Conservation (phyloP, 352 stramenopile genomes). For the Phytophthora litchii region DNA sequence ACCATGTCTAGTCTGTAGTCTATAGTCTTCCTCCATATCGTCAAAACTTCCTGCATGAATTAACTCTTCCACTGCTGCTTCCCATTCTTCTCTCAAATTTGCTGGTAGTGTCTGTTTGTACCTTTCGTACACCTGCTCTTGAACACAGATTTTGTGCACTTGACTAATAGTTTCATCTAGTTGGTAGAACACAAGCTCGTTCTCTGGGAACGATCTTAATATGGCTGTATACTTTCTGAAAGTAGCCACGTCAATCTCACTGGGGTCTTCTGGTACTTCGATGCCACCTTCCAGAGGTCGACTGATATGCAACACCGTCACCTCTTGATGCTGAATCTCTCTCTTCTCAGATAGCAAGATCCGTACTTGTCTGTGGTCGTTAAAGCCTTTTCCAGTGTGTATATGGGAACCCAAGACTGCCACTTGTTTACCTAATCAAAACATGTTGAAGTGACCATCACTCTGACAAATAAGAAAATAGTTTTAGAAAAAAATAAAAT, state of each 20-base stretch:
- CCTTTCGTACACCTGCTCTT: constrained; percentile 49
- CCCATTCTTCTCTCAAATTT: constrained; percentile 62
- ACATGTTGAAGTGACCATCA: constrained; percentile 31
- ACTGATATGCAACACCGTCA: constrained; percentile 76
- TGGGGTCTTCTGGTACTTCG: constrained; percentile 67
- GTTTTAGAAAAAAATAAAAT: constrained; percentile 4
- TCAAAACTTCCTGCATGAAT: constrained; percentile 55
- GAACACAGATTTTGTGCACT: constrained; percentile 61
- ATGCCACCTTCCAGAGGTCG: constrained; percentile 71
- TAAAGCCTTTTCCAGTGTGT: constrained; percentile 55
- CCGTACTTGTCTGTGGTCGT: constrained; percentile 58
- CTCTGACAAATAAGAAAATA: constrained; percentile 17
- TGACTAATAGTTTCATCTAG: constrained; percentile 69
- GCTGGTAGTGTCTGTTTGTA: constrained; percentile 51
- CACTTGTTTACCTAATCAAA: constrained; percentile 53
- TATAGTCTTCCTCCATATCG: constrained; percentile 36
- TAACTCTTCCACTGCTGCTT: constrained; percentile 60
- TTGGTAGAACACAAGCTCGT: constrained; percentile 74
- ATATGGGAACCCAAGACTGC: constrained; percentile 64
- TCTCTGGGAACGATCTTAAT: constrained; percentile 72
- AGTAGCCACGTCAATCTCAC: constrained; percentile 75
- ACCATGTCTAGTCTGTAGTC: constrained; percentile 19
- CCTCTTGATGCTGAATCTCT: constrained; percentile 52
- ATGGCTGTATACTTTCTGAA: constrained; percentile 82
- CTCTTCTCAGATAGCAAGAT: constrained; percentile 75